Evolutionary conservation across 257 asterid genomes (phyloP).

Genomic region (Solanum bulbocastanum): DNA sequence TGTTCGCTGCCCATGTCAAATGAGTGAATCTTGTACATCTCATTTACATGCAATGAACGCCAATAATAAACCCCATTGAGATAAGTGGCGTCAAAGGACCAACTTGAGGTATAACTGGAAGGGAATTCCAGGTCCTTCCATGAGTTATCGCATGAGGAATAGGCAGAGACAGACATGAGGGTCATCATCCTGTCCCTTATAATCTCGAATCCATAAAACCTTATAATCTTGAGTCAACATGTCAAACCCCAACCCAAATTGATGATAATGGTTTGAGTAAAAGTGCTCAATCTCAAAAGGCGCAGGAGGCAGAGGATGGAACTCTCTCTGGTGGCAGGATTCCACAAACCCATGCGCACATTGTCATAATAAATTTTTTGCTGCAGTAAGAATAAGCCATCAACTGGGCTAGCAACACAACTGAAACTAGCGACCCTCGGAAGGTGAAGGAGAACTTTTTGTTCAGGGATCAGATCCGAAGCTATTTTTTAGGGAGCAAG

Average conservation of each 20-base stretch:
- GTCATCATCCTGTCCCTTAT: background rate
- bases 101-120: background rate
- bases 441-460: background rate
- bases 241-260: background rate
- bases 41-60: background rate
- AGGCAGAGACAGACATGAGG: no score
- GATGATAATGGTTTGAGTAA: no score
- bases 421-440: background rate
- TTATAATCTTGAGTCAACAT: background rate
- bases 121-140: background rate
- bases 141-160: background rate
- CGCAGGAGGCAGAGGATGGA: conserved; percentile 18
- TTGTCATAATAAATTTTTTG: rapidly evolving
- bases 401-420: background rate
- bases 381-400: background rate
- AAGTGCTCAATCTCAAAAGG: background rate
- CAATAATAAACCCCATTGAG: background rate
- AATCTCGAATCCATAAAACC: no score
- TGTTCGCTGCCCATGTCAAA: background rate
- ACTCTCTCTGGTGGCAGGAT: background rate
- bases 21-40: background rate
- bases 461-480: background rate
- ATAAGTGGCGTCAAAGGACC: no score
- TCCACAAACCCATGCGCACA: background rate
- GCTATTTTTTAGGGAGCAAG: background rate